Evolutionary conservation across 345 rosid species (phyloP).

Genomic region (Sapria himalayana): DNA sequence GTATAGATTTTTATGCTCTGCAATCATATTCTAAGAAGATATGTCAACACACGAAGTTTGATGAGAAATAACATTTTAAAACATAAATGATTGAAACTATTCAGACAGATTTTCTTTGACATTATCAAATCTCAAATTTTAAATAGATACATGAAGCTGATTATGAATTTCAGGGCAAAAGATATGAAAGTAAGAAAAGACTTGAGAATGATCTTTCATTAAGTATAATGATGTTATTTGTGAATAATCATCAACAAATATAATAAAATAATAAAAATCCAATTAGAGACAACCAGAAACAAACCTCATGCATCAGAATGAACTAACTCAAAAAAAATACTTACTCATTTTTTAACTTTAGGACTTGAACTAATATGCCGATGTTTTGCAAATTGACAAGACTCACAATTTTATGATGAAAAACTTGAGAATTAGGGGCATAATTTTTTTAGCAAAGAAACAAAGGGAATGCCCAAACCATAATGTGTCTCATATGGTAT

Average conservation of each 20-base stretch:
- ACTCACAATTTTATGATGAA: no score
- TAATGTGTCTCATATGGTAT: not conserved
- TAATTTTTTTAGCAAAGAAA: not conserved
- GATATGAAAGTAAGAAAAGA: no score
- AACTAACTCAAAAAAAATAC: not conserved
- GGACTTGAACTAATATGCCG: not conserved
- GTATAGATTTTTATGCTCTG: not conserved
- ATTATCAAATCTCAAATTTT: not conserved
- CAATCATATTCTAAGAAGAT: not conserved
- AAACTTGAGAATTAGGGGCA: no score
- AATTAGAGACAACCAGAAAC: not conserved
- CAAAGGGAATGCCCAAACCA: not conserved
- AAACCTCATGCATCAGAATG: not conserved
- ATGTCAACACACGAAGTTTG: not conserved
- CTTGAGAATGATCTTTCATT: no score
- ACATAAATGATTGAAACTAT: no score
- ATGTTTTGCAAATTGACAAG: no score
- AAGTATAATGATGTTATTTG: no score
- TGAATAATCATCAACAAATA: not conserved
- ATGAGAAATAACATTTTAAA: not conserved
- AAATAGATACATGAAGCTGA: not conserved
- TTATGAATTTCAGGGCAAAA: not conserved
- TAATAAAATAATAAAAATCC: not conserved
- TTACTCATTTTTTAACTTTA: not conserved
- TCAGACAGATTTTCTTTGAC: not conserved